A percentile compares a stretch with the other conserved stretches of the same genome.
These are phyloP conservation scores for Paramyrothecium sp. DNA, from an alignment of 2,329 filamentous ascomycete species.

Conservation along the genomic window DNA sequence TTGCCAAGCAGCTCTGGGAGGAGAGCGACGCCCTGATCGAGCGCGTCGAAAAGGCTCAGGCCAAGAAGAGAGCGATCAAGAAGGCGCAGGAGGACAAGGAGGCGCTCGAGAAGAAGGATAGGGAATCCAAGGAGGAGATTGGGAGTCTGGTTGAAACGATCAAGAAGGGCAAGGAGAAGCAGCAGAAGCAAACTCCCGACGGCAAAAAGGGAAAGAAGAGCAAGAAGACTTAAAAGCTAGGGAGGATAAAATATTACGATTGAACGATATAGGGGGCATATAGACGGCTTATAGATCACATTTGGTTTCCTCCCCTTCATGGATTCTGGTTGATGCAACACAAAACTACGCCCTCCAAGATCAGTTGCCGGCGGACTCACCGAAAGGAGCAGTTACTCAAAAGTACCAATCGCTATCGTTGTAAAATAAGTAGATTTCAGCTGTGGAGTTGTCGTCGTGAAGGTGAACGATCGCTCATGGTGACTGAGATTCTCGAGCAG, in stretches of 20 bases:
- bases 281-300: neutral
- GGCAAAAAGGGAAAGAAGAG: conserved; percentile 18
- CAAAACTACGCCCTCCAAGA: too few relatives aligned
- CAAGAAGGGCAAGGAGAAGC: conserved; percentile 37
- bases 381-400: too few relatives aligned
- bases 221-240: neutral
- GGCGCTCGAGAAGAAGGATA: conserved; percentile 24
- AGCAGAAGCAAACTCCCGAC: conserved; percentile 17
- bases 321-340: too few relatives aligned
- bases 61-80: conserved; percentile 46
- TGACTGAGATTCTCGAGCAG: neutral
- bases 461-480: too few relatives aligned
- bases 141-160: conserved; percentile 41
- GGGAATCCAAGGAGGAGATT: conserved; percentile 27
- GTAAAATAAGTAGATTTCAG: too few relatives aligned
- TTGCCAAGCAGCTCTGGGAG: conserved; percentile 87
- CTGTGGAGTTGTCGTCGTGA: too few relatives aligned
- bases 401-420: too few relatives aligned
- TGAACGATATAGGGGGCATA: neutral
- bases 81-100: conserved; percentile 36
- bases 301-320: neutral
- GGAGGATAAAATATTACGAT: neutral
- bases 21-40: conserved; percentile 84
- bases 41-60: conserved; percentile 75
- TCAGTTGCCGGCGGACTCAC: too few relatives aligned